Evolutionary conservation across 257 asterid genomes (phyloP).

Genomic region (Forsythia suspensa): DNA sequence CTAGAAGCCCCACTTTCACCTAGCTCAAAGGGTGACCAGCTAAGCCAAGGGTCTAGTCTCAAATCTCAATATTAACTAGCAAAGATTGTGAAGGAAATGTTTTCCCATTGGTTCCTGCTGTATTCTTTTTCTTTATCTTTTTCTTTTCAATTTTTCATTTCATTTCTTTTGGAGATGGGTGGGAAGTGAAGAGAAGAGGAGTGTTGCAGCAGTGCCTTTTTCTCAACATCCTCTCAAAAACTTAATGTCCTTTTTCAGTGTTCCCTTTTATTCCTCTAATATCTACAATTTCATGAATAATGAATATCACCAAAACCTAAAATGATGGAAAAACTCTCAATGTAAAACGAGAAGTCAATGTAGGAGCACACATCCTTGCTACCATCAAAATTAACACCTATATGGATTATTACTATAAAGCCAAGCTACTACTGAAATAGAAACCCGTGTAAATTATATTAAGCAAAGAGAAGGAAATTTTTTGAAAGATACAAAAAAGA

Average conservation of each 20-base stretch:
- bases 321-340: neutral
- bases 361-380: neutral
- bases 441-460: neutral
- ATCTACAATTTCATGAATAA: neutral
- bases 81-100: neutral
- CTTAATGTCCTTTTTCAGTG: neutral
- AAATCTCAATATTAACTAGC: neutral
- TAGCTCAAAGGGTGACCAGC: neutral
- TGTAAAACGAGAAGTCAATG: neutral
- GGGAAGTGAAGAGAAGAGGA: neutral
- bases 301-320: neutral
- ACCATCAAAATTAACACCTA: neutral
- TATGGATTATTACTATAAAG: neutral
- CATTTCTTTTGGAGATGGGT: neutral
- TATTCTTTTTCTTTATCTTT: neutral
- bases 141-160: neutral
- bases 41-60: neutral
- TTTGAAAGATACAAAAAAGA: neutral
- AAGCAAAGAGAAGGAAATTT: neutral
- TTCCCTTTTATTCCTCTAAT: neutral
- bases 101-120: neutral
- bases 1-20: neutral
- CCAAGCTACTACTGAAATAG: neutral
- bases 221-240: neutral
- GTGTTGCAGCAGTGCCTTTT: neutral